Base-by-base conservation (phyloP, 2,329 filamentous ascomycete species). In the Zymoseptoria pseudotritici region DNA sequence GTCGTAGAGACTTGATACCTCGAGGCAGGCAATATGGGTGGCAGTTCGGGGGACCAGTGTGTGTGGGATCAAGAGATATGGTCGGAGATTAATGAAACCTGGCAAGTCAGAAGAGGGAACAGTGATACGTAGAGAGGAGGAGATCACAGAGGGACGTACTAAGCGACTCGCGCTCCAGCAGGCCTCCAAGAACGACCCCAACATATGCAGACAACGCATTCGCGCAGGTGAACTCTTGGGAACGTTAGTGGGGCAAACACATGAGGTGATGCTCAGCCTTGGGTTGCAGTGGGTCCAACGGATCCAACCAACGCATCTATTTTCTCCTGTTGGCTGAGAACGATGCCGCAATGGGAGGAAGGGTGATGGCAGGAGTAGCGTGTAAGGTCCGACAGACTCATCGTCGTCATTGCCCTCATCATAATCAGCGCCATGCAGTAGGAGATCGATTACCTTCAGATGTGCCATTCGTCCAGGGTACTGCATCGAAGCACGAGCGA, bases 11-110 rank as follows among this genome's bases (percentile, higher is more conserved):
- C 17, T 46, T 13, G 13, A n/a, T 46, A 46, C 11, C 17, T 46
- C 13, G 17, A n/a, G 13, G 36, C 36, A 46, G 17, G 36, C 13
- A 17, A 7, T 46, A 6, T 59, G 53, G 22, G 46, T 36, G 19
- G 11, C 19, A 29, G 54, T 21, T 13, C 53, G 20, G 54, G 42
- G 52, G 55, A 56, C 54, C 53, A 57, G 60, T 49, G 54, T 58
- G 57, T 55, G 53, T 51, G 58, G 60, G 53, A 50, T 56, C 29
- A 52, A 53, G 57, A 55, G 42, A 59, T 58, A 42, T 55, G 50
- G 58, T 60, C 62, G 64, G 61, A 60, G 58, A 66, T 56, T 46
- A 46, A 46, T 13, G 36, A n/a, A 46, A 46, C 17, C 36, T 46
- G 13, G 36, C 13, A 46, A 17, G 36, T 7, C 36, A 46, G 36